Conservation (phyloP, 1,284 basidiomycete species). For the Microbotryomycetes sp. region DNA sequence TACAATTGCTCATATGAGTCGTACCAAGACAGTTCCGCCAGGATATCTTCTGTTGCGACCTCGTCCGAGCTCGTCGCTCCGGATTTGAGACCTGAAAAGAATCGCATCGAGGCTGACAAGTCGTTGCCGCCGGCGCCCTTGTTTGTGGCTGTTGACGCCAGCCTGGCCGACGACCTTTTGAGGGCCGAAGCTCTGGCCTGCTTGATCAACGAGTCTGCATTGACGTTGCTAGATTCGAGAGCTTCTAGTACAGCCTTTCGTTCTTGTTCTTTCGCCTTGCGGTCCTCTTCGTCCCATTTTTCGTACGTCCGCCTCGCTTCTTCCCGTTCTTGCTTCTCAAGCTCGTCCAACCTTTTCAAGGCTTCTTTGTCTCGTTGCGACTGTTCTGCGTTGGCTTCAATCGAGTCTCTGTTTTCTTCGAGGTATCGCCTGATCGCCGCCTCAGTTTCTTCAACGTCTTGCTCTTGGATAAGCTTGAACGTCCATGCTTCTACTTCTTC, state of each 20-base stretch:
- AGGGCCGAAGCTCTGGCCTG: constrained; percentile 30
- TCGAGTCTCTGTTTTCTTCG: constrained; percentile 68
- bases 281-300: constrained; percentile 37
- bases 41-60: constrained; percentile 21
- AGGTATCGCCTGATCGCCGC: constrained; percentile 70
- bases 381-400: constrained; percentile 67
- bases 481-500: constrained; percentile 94
- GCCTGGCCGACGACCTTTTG: constrained; percentile 45
- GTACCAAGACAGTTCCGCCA: constrained; percentile 22
- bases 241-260: constrained; percentile 22
- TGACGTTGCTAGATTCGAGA: constrained; percentile 17
- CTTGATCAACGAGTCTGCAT: constrained; percentile 22
- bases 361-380: constrained; percentile 58
- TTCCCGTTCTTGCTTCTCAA: constrained; percentile 50
- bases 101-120: neutral
- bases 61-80: neutral
- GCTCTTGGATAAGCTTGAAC: constrained; percentile 90
- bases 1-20: constrained; percentile 20
- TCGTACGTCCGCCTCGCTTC: constrained; percentile 60
- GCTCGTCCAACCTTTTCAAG: constrained; percentile 46
- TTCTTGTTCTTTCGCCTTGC: constrained; percentile 51
- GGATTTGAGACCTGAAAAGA: neutral
- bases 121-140: neutral
- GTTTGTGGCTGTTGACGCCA: neutral
- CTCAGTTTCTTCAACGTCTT: constrained; percentile 79